These are phyloP conservation scores for Colletotrichum higginsianum DNA, from an alignment of 2,329 filamentous ascomycete species.

Conservation along the genomic window DNA sequence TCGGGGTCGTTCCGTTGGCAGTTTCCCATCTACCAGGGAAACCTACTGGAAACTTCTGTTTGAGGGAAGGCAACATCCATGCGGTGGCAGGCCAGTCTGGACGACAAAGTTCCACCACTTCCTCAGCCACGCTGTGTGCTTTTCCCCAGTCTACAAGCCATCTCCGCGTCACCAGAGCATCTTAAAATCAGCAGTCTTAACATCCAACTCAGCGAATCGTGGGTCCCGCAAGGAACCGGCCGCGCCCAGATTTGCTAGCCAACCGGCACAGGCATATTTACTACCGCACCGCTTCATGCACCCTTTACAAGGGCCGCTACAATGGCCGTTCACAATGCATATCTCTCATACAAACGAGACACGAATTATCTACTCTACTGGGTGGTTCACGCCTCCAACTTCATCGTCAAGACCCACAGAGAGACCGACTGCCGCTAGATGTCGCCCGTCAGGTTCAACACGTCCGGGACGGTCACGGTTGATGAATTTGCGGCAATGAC, in stretches of 20 bases:
- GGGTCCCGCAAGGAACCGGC: not conserved
- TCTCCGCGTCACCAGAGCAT: not conserved
- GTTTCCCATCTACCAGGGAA: not conserved
- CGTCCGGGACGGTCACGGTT: slow-evolving; percentile 55
- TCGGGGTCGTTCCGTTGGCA: not conserved
- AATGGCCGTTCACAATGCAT: slow-evolving; percentile 50
- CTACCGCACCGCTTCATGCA: not conserved
- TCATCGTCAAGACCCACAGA: slow-evolving; percentile 49
- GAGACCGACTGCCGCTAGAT: slow-evolving; percentile 12
- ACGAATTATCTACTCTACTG: slow-evolving; percentile 55
- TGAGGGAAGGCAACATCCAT: not conserved
- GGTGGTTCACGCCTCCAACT: slow-evolving; percentile 57
- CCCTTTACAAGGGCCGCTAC: not conserved
- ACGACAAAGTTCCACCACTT: not conserved
- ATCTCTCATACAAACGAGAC: slow-evolving; percentile 58
- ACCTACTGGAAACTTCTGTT: not conserved
- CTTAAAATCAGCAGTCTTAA: not conserved
- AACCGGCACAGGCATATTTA: not conserved
- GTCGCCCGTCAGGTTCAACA: slow-evolving; percentile 49
- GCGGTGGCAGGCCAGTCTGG: not conserved
- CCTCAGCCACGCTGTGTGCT: not conserved
- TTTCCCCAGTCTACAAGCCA: not conserved
- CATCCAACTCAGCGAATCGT: not conserved
- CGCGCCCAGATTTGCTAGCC: not conserved
- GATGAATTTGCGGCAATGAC: slow-evolving; percentile 55